phyloP scores from a whole-genome alignment of 306 rosid genomes.

The Neltuma alba region DNA sequence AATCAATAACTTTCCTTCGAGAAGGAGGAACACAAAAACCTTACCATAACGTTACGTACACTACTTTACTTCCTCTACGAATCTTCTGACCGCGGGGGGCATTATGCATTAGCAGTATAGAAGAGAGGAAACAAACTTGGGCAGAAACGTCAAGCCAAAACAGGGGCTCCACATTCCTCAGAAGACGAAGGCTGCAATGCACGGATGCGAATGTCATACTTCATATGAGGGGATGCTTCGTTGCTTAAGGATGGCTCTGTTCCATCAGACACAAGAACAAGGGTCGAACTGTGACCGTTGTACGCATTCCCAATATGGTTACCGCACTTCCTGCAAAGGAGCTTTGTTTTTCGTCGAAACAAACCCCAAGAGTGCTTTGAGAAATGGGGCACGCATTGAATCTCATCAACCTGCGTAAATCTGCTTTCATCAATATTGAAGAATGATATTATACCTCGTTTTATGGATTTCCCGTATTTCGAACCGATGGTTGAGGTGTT shows the following conservation, averaged over 20 bases:
- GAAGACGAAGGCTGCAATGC: slow-evolving; percentile 86
- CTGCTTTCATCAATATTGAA: slow-evolving; percentile 74
- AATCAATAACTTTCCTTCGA: neutral
- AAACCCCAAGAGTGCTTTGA: slow-evolving; percentile 73
- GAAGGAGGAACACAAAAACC: neutral
- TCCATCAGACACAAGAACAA: slow-evolving; percentile 47
- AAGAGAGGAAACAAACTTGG: slow-evolving; percentile 14
- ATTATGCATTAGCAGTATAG: slow-evolving; percentile 18
- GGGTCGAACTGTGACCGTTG: slow-evolving; percentile 44
- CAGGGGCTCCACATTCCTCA: slow-evolving; percentile 42
- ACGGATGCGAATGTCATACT: slow-evolving; percentile 73
- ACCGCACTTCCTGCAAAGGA: slow-evolving; percentile 88
- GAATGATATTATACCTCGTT: slow-evolving; percentile 84
- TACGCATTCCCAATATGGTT: slow-evolving; percentile 71
- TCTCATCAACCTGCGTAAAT: slow-evolving; percentile 74
- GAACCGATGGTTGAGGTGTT: slow-evolving; percentile 77
- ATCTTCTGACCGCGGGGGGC: slow-evolving; percentile 11
- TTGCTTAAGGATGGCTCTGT: slow-evolving; percentile 50
- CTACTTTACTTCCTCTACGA: neutral
- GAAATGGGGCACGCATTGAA: slow-evolving; percentile 71
- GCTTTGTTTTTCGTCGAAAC: slow-evolving; percentile 73
- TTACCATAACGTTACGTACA: neutral
- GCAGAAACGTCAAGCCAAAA: slow-evolving; percentile 27
- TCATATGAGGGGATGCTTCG: slow-evolving; percentile 42
- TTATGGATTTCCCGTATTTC: slow-evolving; percentile 84